Percentiles rank a stretch among this genome's conserved stretches.
Evolutionary conservation across 2,329 filamentous ascomycete species (phyloP).

Genomic region (Claviceps sp.): DNA sequence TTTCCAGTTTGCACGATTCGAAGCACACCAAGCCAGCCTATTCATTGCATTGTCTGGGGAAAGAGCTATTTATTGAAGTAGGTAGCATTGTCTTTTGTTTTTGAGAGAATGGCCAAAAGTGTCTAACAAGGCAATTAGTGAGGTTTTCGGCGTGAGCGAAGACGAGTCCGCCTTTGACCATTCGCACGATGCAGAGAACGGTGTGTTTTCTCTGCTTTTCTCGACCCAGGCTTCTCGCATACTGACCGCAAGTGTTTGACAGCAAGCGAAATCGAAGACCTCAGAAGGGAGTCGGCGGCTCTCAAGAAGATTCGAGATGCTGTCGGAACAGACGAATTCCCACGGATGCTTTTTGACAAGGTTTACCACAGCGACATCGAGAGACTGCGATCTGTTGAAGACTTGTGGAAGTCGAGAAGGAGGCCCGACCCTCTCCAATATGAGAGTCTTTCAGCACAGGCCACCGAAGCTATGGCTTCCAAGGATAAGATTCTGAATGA

Average conservation of each 20-base stretch:
- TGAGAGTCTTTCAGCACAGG: conserved; percentile 41
- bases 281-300: conserved; percentile 71
- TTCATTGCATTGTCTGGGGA: conserved; percentile 97
- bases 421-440: conserved; percentile 64
- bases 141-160: conserved; percentile 86
- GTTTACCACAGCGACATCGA: conserved; percentile 80
- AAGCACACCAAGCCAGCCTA: conserved; percentile 89
- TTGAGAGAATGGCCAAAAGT: neutral
- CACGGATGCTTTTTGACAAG: conserved; percentile 76
- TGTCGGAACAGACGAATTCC: conserved; percentile 66
- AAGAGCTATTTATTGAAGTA: conserved; percentile 86
- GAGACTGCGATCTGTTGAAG: conserved; percentile 72
- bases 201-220: conserved; percentile 21
- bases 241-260: neutral
- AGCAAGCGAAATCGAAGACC: conserved; percentile 71
- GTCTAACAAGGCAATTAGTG: conserved; percentile 20
- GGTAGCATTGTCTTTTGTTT: conserved; percentile 14
- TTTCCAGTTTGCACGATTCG: conserved; percentile 96
- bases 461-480: conserved; percentile 31
- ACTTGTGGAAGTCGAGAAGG: conserved; percentile 85
- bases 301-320: conserved; percentile 71
- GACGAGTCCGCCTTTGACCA: conserved; percentile 73
- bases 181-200: conserved; percentile 69
- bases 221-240: neutral
- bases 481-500: conserved; percentile 44